phyloP scores from a whole-genome alignment of 331 rosid species.

The Arachis monticola region DNA sequence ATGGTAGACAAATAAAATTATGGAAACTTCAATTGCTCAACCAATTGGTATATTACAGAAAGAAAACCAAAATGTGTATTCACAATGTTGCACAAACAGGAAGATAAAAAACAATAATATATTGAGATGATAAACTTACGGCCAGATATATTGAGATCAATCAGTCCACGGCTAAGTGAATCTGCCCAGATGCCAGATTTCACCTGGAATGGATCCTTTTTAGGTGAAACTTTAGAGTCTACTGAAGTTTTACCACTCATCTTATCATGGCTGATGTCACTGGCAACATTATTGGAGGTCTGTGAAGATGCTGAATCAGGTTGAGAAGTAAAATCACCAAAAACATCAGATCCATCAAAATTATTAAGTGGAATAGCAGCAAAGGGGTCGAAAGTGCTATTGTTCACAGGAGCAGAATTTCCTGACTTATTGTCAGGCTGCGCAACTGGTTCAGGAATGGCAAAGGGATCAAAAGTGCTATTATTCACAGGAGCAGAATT shows the following conservation, averaged over 20 bases:
- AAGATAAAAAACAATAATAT: not conserved
- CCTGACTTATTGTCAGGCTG: slow-evolving; percentile 69
- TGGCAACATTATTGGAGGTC: slow-evolving; percentile 56
- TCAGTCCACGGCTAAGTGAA: slow-evolving; percentile 95
- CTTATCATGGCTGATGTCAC: slow-evolving; percentile 44
- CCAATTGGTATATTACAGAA: not conserved
- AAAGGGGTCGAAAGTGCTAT: slow-evolving; percentile 75
- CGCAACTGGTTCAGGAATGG: slow-evolving; percentile 61
- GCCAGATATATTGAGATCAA: slow-evolving; percentile 96
- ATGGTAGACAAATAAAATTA: slow-evolving; percentile 24
- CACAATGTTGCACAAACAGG: slow-evolving; percentile 5
- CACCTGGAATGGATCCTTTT: slow-evolving; percentile 75
- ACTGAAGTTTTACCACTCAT: slow-evolving; percentile 49
- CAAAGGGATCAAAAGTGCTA: slow-evolving; percentile 79
- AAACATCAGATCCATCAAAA: slow-evolving; percentile 81
- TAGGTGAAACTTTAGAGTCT: slow-evolving; percentile 53
- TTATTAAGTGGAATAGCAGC: slow-evolving; percentile 86
- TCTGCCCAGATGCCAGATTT: slow-evolving; percentile 99
- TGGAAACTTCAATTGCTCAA: slow-evolving; percentile 3
- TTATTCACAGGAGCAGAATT: slow-evolving; percentile 48
- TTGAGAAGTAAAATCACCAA: slow-evolving; percentile 75
- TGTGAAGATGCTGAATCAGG: slow-evolving; percentile 64
- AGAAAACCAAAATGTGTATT: not conserved
- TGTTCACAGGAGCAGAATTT: slow-evolving; percentile 47
- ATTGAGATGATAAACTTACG: slow-evolving; percentile 61